phyloP scores from a whole-genome alignment of 441 rosid species.

The Mallotus repandus region DNA sequence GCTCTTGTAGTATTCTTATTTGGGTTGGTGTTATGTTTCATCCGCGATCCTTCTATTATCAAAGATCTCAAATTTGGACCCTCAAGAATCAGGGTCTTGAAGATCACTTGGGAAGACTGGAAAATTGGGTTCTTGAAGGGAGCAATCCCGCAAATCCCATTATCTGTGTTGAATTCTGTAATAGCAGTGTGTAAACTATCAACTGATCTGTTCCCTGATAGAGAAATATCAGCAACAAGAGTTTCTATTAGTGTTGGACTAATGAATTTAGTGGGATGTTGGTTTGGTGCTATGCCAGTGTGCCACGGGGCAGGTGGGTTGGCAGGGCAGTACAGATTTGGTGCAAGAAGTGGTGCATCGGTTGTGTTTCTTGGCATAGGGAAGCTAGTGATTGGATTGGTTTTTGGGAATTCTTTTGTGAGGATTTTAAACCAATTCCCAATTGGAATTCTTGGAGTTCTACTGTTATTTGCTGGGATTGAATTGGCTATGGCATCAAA shows the following conservation, averaged over 20 bases:
- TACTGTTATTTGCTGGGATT: slow-evolving; percentile 69
- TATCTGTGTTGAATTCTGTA: slow-evolving; percentile 71
- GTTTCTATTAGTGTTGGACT: slow-evolving; percentile 64
- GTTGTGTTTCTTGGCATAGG: slow-evolving; percentile 62
- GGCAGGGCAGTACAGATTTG: slow-evolving; percentile 91
- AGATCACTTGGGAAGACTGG: slow-evolving; percentile 56
- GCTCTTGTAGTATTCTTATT: slow-evolving; percentile 64
- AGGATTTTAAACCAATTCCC: slow-evolving; percentile 67
- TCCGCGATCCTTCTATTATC: slow-evolving; percentile 49
- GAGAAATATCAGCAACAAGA: slow-evolving; percentile 58
- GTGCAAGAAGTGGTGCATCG: slow-evolving; percentile 79
- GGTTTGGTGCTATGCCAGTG: slow-evolving; percentile 90
- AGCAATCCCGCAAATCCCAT: slow-evolving; percentile 68
- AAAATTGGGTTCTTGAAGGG: slow-evolving; percentile 76
- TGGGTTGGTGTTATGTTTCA: slow-evolving; percentile 59
- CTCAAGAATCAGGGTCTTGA: slow-evolving; percentile 44
- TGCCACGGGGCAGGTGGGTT: slow-evolving; percentile 85
- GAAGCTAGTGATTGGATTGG: slow-evolving; percentile 61
- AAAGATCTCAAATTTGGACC: slow-evolving; percentile 63
- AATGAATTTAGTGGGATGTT: slow-evolving; percentile 80
- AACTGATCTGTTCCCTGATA: slow-evolving; percentile 65
- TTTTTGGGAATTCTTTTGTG: slow-evolving; percentile 68
- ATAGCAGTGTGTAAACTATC: slow-evolving; percentile 76
- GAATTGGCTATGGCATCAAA: slow-evolving; percentile 81
- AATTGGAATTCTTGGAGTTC: slow-evolving; percentile 64